These are phyloP conservation scores for Ceratocystis variospora DNA, from an alignment of 2,329 filamentous ascomycete species.

Conservation along the genomic window DNA sequence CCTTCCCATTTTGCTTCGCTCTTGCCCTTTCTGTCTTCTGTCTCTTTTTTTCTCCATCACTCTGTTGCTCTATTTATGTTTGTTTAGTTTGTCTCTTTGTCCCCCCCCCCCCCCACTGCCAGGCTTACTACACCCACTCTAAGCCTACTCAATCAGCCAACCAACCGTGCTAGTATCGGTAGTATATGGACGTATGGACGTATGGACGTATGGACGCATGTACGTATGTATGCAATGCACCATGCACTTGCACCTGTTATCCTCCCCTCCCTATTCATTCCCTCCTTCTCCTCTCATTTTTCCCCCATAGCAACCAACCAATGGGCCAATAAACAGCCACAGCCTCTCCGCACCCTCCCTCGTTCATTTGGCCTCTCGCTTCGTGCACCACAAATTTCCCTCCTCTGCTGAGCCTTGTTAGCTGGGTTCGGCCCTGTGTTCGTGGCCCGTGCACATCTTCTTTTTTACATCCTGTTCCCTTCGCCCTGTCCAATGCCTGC, in stretches of 20 bases:
- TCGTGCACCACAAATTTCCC: slow-evolving; percentile 3
- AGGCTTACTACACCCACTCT: neutral
- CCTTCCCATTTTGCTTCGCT: no score
- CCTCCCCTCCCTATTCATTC: neutral
- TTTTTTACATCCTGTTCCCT: neutral
- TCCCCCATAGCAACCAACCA: slow-evolving; percentile 3
- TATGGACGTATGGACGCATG: no score
- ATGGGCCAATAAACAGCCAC: neutral
- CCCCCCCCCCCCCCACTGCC: neutral
- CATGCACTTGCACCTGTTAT: neutral
- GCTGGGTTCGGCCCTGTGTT: neutral
- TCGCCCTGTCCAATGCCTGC: neutral
- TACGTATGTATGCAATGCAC: no score
- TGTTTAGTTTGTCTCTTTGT: neutral
- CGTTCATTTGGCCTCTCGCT: neutral
- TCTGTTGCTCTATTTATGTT: no score
- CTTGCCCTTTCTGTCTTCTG: no score
- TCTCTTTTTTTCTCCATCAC: no score
- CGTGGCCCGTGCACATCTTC: neutral
- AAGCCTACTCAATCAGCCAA: neutral
- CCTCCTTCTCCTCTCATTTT: neutral
- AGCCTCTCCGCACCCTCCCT: neutral
- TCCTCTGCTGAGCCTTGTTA: neutral
- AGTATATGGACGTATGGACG: no score
- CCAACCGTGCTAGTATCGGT: neutral